These are phyloP conservation scores for Cystobasidium slooffiae DNA, from an alignment of 1,284 basidiomycete genomes.

Conservation along the genomic window DNA sequence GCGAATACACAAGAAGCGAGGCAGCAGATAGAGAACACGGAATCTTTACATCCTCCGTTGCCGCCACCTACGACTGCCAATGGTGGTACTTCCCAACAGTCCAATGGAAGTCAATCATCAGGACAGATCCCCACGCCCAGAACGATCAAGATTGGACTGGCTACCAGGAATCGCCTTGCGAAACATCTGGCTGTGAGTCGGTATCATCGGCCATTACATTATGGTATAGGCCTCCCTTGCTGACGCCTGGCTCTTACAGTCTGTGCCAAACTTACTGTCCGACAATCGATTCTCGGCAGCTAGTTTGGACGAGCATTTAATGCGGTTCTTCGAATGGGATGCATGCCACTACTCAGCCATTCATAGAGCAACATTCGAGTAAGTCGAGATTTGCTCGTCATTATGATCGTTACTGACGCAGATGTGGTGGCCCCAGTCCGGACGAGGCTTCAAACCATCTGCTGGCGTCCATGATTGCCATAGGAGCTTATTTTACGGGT, in stretches of 20 bases:
- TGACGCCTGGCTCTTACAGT: no score
- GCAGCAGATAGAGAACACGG: neutral
- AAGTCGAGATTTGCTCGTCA: neutral
- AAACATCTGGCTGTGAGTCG: slow-evolving; percentile 17
- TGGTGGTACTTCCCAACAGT: neutral
- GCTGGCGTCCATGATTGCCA: slow-evolving; percentile 24
- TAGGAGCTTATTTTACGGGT: slow-evolving; percentile 33
- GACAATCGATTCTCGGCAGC: slow-evolving; percentile 15
- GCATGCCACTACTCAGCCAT: slow-evolving; percentile 38
- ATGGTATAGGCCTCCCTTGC: neutral
- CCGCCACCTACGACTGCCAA: neutral
- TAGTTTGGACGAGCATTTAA: slow-evolving; percentile 15
- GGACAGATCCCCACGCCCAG: neutral
- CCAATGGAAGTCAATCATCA: neutral
- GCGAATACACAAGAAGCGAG: neutral
- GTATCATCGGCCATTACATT: neutral
- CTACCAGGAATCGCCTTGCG: slow-evolving; percentile 6
- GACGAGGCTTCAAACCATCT: slow-evolving; percentile 37
- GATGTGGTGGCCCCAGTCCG: slow-evolving; percentile 1
- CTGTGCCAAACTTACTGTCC: slow-evolving; percentile 14
- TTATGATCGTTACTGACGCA: neutral
- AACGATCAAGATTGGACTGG: slow-evolving; percentile 4
- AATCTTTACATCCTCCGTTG: neutral
- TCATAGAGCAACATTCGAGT: slow-evolving; percentile 43
- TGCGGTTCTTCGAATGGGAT: slow-evolving; percentile 37